Base-by-base conservation (phyloP, 371 early-diverging fungal genomes). In the Mortierella polycephala region DNA sequence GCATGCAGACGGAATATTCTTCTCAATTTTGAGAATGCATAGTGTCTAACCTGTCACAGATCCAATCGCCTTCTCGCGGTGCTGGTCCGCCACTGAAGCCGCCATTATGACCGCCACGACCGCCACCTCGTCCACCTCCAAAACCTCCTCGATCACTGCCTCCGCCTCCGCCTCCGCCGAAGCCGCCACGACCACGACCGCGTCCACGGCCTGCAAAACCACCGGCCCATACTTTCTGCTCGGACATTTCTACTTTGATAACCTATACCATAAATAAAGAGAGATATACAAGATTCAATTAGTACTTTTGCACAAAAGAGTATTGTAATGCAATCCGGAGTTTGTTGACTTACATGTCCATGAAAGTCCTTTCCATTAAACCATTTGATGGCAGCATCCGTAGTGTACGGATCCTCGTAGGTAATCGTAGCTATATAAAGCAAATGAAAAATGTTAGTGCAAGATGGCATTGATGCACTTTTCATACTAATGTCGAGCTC, bases 331-430 rank as follows among this genome's bases (percentile, higher is more conserved):
- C 30, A 30, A 4, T 4, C 30, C 30, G 30, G 30, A 4, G 4
- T 30, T 30, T 30, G 30, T 30, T 30, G 30, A 57, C 55, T 41
- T 68, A 81, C 81, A 62, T 74, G 70, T 18, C 77, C 80, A 58
- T 74, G 82, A 52, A 81, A 82, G 55, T 75, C 67, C 44, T 71
- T 85, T 77, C 90, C 90, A 44, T 90, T 82, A 74, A 92, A 92
- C 89, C 91, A 91, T 42, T 89, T 82, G 58, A 91, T 91, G 30
- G 93, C 93, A 37, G 88, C 90, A 60, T 88, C 89, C 21, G 90
- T 87, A 45, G 93, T 85, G 47, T 84, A 85, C 4, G 93, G 91
- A 62, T 91, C 93, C 45, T 90, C 91, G 75, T 91, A 92, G 5
- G 91, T 91, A 20, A 92, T 81, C 8, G 91, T 92, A 13, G 91